Base-by-base conservation (phyloP, 2,329 filamentous ascomycete species). In the Colletotrichum orbiculare region DNA sequence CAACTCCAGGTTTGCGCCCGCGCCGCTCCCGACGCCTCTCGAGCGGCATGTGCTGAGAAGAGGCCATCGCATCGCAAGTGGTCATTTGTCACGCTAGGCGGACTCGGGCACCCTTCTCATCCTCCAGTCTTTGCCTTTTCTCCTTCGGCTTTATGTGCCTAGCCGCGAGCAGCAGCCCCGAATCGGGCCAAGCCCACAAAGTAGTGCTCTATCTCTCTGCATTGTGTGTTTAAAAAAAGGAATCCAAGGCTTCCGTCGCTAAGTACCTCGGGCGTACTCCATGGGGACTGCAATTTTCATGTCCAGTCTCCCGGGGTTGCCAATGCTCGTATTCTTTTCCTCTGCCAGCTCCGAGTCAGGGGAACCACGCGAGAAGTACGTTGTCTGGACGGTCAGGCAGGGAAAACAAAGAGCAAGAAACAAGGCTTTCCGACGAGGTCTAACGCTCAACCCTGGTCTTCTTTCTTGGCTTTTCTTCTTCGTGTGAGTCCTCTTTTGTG, bases 211-310 rank as follows among this genome's bases (percentile, higher is more conserved):
- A 2, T 2, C 25, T 25, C 6, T 41, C 38, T 41, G 38, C 38
- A 13, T 41, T 41, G 38, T 25, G 4, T 25, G 25, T 4, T 25
- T 37, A 50, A 42, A 43, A 61, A 62, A 43, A 48, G 41, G 35
- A 57, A 47, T 10, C 37, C 37, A 17, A 13, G 25, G 11, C 35
- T 45, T 37, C 39, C 39, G 17, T 38, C 54, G 62, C 62, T 58
- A 53, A 62, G 58, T 53, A 11, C 46, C 9, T 46, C 42, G 41
- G 58, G 62, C 58, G 46, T 53, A 65, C 52, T 62, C 58, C 62
- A 17, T 17, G 15, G 42, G 62, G 13, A 65, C 62, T 65, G 58
- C 52, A 65, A 62, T 56, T 53, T 65, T 65, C 52, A 56, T 52
- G 43, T 62, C 52, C 58, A 65, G 58, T 34, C 35, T 48, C 35